Percentiles rank a stretch among this genome's conserved stretches.
These are phyloP conservation scores for Knoxdaviesia capensis DNA, from an alignment of 2,329 filamentous ascomycete species.

Conservation along the genomic window DNA sequence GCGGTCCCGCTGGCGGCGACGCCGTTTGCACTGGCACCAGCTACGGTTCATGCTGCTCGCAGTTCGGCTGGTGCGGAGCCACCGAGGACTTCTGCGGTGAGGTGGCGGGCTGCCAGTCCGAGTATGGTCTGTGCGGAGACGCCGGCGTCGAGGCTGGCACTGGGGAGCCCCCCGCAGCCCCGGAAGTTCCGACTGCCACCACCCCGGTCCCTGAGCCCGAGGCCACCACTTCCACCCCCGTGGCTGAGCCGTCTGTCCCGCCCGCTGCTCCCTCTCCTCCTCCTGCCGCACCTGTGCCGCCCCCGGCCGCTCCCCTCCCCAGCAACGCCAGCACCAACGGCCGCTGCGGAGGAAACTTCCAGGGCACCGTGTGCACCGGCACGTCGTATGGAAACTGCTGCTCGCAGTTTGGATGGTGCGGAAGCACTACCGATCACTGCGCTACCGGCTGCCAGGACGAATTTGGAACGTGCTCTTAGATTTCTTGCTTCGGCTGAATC, in stretches of 20 bases:
- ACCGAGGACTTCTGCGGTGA: slow-evolving; percentile 10
- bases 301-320: no score
- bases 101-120: slow-evolving; percentile 12
- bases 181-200: no score
- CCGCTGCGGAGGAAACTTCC: no score
- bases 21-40: slow-evolving; percentile 12
- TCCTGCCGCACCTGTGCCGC: not conserved
- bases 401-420: slow-evolving; percentile 9
- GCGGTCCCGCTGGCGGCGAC: not conserved
- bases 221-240: not conserved
- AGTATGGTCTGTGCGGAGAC: slow-evolving; percentile 12
- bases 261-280: not conserved
- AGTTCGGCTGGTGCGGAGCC: slow-evolving; percentile 19
- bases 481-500: not conserved
- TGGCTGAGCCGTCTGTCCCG: not conserved
- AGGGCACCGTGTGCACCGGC: slow-evolving; percentile 5
- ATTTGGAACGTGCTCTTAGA: slow-evolving; percentile 6
- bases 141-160: not conserved
- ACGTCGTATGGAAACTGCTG: slow-evolving; percentile 8
- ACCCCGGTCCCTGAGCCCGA: no score
- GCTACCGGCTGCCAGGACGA: slow-evolving; percentile 7
- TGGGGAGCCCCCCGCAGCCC: no score
- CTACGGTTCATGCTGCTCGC: slow-evolving; percentile 19
- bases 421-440: slow-evolving; percentile 8
- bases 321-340: no score